Percentiles rank a stretch among this genome's conserved stretches.
These are phyloP conservation scores for Cryptococcus wingfieldii DNA, from an alignment of 1,284 basidiomycete species.

Conservation along the genomic window DNA sequence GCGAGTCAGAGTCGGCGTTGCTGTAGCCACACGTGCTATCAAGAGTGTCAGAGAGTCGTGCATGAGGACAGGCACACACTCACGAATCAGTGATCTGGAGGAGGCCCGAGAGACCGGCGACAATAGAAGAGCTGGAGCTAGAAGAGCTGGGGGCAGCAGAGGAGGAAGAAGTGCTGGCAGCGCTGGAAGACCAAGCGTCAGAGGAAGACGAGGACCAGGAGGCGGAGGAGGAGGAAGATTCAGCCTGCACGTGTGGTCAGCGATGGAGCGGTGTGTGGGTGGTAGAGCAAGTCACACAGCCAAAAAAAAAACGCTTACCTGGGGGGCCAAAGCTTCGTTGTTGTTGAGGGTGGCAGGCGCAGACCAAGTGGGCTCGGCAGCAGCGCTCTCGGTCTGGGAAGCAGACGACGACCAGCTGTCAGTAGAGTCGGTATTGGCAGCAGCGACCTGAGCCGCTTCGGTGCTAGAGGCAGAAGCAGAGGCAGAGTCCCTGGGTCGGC, in stretches of 20 bases:
- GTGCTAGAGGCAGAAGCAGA: slow-evolving; percentile 10
- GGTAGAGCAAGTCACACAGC: too few species aligned
- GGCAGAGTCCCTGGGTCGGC: slow-evolving; percentile 15
- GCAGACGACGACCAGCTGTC: slow-evolving; percentile 1
- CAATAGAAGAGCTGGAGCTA: background rate
- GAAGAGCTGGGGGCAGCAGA: background rate
- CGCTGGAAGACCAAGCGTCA: background rate
- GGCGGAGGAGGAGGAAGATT: background rate
- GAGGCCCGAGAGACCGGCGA: slow-evolving; percentile 1
- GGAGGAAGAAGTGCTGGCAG: slow-evolving; percentile 6
- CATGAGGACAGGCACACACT: slow-evolving; percentile 1
- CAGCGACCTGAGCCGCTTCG: background rate
- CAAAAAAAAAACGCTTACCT: background rate
- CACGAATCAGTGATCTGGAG: slow-evolving; percentile 20
- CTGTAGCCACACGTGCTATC: slow-evolving; percentile 34
- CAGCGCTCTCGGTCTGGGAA: slow-evolving; percentile 1
- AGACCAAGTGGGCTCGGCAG: background rate
- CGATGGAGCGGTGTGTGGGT: background rate
- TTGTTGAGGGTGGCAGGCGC: background rate
- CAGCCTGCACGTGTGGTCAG: background rate
- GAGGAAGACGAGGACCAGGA: slow-evolving; percentile 1
- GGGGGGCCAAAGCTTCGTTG: slow-evolving; percentile 7
- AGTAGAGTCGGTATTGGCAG: background rate
- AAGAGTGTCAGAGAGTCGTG: background rate
- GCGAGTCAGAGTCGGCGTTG: slow-evolving; percentile 49